Evolutionary conservation across 345 rosid species (phyloP), one percentile per base, ranked within the genome.

Genomic region (Lumnitzera racemosa): DNA sequence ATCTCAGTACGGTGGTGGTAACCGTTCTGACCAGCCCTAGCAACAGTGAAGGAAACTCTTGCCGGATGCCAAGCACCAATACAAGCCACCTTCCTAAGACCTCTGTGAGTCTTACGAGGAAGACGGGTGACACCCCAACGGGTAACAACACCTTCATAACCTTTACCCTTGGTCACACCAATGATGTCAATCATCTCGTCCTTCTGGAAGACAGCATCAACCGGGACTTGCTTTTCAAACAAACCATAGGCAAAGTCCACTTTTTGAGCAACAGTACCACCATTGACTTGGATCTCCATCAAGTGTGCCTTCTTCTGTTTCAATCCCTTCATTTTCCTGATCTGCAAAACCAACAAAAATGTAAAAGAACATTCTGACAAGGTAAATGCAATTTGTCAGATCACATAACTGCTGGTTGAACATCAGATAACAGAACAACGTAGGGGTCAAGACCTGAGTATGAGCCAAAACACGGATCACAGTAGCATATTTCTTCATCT

Each of bases 31-130:
- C 96, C 96, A 74, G 96, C 96, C 74, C 96, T 82, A 36, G 96
- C 96, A 7, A 89, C 96, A 12, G 96, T 89, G 62, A 78, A 89
- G 11, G 96, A 89, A n/a, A 89, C 96, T 68, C 96, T 84, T 13
- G 95, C 95, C 52, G 96, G 96, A 81, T 89, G 96, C 96, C 96
- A 89, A 17, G 96, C 94, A 43, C 96, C 96, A 9, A 89, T 89
- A 81, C 96, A 89, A 62, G 96, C 96, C 31, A 89, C 96, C 83
- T 89, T 89, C 53, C 95, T 92, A 12, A 89, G 84, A 78, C 96
- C 96, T 27, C 96, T 74, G 69, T 89, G 96, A 51, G 96, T 89
- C 80, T 89, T 89, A 17, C 96, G 84, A 13, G 96, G 96, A 51
- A 89, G 89, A 23, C 94, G 88, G 12, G 96, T 89, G 47, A 86